Percentiles rank a stretch among this genome's conserved stretches.
Evolutionary conservation across 331 rosid species (phyloP).

Genomic region (Stylosanthes scabra): DNA sequence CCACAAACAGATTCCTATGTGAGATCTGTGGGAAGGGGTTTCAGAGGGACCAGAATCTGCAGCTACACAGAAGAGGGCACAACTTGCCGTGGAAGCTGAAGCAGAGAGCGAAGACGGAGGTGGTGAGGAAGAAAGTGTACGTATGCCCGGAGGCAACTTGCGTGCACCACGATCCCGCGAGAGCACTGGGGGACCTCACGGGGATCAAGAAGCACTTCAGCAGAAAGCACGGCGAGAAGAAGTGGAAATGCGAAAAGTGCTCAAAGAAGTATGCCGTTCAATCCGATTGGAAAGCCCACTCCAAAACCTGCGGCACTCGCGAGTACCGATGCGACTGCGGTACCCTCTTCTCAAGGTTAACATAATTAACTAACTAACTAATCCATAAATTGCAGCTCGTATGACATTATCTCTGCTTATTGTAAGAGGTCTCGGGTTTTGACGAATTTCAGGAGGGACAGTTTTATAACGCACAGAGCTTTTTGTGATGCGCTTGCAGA

Average conservation of each 20-base stretch:
- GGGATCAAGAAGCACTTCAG: constrained; percentile 92
- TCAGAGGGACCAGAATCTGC: constrained; percentile 95
- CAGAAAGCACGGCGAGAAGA: constrained; percentile 97
- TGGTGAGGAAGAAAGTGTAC: constrained; percentile 84
- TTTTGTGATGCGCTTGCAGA: constrained; percentile 97
- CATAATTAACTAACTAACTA: constrained; percentile 41
- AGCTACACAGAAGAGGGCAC: constrained; percentile 93
- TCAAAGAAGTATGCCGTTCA: constrained; percentile 93
- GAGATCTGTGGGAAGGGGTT: constrained; percentile 97
- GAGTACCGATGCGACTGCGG: constrained; percentile 99
- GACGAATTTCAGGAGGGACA: constrained; percentile 78
- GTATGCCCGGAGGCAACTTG: constrained; percentile 87
- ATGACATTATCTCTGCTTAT: constrained; percentile 27
- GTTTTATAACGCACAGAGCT: constrained; percentile 98
- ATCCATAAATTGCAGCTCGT: constrained; percentile 10
- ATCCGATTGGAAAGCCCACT: constrained; percentile 98
- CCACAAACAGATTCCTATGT: constrained; percentile 86
- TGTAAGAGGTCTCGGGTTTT: background rate
- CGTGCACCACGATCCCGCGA: constrained; percentile 88
- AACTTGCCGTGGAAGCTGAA: constrained; percentile 95
- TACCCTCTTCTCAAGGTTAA: constrained; percentile 88
- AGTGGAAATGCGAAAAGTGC: constrained; percentile 98
- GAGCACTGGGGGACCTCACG: constrained; percentile 92
- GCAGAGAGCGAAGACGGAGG: constrained; percentile 76
- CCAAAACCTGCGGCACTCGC: constrained; percentile 90